phyloP scores from a whole-genome alignment of 352 stramenopile genomes.

The Phytophthora pistaciae region DNA sequence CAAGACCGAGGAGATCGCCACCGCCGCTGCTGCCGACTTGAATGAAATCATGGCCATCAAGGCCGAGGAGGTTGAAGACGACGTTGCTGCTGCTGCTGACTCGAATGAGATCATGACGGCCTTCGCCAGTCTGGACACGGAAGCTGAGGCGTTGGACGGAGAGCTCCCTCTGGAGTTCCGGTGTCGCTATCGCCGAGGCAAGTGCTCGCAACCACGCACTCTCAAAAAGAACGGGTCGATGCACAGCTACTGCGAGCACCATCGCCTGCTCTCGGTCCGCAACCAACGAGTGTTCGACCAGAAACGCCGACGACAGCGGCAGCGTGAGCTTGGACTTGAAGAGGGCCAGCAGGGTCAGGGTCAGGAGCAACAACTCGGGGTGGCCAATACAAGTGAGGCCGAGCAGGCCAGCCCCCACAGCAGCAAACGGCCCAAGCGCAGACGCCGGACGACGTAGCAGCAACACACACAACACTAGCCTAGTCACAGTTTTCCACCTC shows the following conservation, averaged over 20 bases:
- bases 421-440: conserved; percentile 5
- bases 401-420: background rate
- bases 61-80: conserved; percentile 4
- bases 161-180: conserved; percentile 26
- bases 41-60: conserved; percentile 31
- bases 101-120: conserved; percentile 38
- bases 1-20: conserved; percentile 5
- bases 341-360: conserved; percentile 1
- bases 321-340: background rate
- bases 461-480: background rate
- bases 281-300: conserved; percentile 72
- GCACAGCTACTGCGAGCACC: conserved; percentile 74
- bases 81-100: background rate
- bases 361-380: background rate
- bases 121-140: conserved; percentile 37
- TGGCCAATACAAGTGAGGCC: background rate
- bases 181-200: conserved; percentile 62
- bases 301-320: conserved; percentile 43
- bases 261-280: conserved; percentile 60
- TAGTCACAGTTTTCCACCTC: background rate
- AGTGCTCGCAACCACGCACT: conserved; percentile 60
- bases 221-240: conserved; percentile 72
- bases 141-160: conserved; percentile 4
- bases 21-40: background rate
- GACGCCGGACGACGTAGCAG: conserved; percentile 13